Percentiles rank a stretch among this genome's conserved stretches.
Evolutionary conservation across 768 basidiomycete species (phyloP).

Genomic region (Solioccasus polychromus): DNA sequence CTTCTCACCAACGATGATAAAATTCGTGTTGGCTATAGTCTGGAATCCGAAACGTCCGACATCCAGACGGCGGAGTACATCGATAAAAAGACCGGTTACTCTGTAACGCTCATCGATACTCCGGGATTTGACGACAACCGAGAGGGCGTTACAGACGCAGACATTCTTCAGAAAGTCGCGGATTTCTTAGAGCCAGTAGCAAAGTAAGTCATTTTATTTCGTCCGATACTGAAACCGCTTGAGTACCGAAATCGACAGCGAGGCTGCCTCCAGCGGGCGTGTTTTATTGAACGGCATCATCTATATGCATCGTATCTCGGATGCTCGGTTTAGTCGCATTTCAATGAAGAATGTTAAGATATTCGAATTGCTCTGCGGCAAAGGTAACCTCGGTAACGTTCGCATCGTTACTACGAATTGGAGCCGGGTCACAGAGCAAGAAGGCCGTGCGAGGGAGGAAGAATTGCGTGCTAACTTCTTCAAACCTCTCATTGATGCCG

Average conservation of each 20-base stretch:
- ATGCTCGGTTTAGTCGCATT: conserved; percentile 41
- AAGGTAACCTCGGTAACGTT: conserved; percentile 40
- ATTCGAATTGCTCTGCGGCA: conserved; percentile 46
- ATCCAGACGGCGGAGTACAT: conserved; percentile 1
- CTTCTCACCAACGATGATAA: no score
- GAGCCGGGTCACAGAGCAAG: conserved; percentile 29
- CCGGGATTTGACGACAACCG: no score
- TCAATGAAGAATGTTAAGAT: conserved; percentile 41
- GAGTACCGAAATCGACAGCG: background rate
- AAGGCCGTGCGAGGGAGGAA: conserved; percentile 29
- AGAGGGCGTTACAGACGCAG: conserved; percentile 15
- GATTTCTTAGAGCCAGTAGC: background rate
- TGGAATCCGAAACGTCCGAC: conserved; percentile 8
- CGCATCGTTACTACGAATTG: conserved; percentile 48
- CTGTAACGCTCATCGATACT: conserved; percentile 20
- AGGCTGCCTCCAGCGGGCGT: conserved; percentile 15
- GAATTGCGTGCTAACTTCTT: conserved; percentile 43
- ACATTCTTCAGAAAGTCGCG: conserved; percentile 20
- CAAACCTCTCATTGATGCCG: conserved; percentile 41
- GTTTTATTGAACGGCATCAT: conserved; percentile 44
- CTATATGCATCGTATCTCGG: conserved; percentile 46
- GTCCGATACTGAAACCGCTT: background rate
- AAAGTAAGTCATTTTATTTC: background rate
- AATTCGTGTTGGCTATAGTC: conserved; percentile 9
- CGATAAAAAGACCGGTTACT: background rate